phyloP scores from a whole-genome alignment of 192 early-diverging fungal genomes.

The Chytriomyces hyalinus region DNA sequence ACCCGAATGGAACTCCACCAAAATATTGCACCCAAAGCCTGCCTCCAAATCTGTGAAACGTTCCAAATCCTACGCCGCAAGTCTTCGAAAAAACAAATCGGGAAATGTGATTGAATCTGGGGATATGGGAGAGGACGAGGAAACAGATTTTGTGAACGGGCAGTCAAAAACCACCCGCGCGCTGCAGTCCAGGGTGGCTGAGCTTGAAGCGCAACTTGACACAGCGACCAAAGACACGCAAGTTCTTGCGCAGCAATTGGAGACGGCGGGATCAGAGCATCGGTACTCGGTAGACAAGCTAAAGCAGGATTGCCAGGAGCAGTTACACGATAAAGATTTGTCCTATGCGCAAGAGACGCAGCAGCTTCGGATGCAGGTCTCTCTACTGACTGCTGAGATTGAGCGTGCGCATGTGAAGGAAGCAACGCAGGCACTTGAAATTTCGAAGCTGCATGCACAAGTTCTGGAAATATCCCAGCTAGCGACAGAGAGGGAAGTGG shows the following conservation, averaged over 20 bases:
- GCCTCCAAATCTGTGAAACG: not conserved
- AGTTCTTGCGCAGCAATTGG: not conserved
- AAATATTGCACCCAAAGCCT: not conserved
- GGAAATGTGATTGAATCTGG: not conserved
- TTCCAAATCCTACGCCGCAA: not conserved
- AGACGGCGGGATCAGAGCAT: not conserved
- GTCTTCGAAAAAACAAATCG: not conserved
- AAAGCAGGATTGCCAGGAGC: not conserved
- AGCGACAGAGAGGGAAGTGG: not conserved
- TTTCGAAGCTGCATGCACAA: constrained; percentile 3
- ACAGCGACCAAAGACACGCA: not conserved
- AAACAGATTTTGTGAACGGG: constrained; percentile 5
- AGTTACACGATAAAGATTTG: not conserved
- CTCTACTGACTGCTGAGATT: not conserved
- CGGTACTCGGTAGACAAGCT: not conserved
- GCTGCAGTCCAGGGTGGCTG: not conserved
- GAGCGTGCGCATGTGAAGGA: not conserved
- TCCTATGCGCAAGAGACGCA: not conserved
- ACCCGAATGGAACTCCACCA: constrained; percentile 21
- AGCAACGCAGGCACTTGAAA: not conserved
- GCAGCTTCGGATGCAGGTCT: not conserved
- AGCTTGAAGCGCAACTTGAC: constrained; percentile 1
- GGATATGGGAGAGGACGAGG: not conserved
- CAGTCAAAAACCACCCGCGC: not conserved
- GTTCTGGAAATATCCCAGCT: not conserved